phyloP scores from a whole-genome alignment of 768 basidiomycete genomes.

The Boletus vermiculosoides region DNA sequence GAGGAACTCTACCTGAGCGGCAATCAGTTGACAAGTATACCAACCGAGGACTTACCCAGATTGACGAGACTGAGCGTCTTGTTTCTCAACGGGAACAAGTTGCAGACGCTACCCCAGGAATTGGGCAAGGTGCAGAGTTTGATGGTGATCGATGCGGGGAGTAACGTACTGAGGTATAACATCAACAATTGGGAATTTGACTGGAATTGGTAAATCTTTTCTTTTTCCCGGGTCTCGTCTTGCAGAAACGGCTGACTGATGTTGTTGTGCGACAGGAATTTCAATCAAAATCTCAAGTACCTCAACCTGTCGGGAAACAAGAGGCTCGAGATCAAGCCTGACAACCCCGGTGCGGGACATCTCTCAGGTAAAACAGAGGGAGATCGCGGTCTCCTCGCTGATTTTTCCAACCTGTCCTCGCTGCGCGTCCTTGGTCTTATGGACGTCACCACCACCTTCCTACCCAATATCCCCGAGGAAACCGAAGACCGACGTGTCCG shows the following conservation, averaged over 20 bases:
- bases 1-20: slow-evolving; percentile 92
- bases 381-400: slow-evolving; percentile 54
- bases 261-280: slow-evolving; percentile 65
- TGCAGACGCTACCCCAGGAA: slow-evolving; percentile 91
- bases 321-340: slow-evolving; percentile 90
- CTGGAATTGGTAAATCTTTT: slow-evolving; percentile 85
- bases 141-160: slow-evolving; percentile 86
- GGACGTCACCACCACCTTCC: slow-evolving; percentile 78
- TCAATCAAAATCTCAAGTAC: slow-evolving; percentile 89
- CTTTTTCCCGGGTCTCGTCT: background rate
- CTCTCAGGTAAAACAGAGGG: slow-evolving; percentile 20
- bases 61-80: slow-evolving; percentile 68
- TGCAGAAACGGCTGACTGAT: background rate
- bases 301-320: slow-evolving; percentile 98
- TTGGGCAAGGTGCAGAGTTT: slow-evolving; percentile 78
- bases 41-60: slow-evolving; percentile 81
- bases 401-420: slow-evolving; percentile 83
- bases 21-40: slow-evolving; percentile 88
- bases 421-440: slow-evolving; percentile 93
- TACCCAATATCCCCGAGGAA: slow-evolving; percentile 74
- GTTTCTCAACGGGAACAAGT: slow-evolving; percentile 90
- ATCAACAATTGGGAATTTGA: slow-evolving; percentile 98
- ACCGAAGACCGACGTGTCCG: slow-evolving; percentile 88
- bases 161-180: slow-evolving; percentile 93
- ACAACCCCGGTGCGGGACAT: slow-evolving; percentile 38